Percentiles rank a stretch among this genome's conserved stretches.
These are phyloP conservation scores for Xylaria intraflava DNA, from an alignment of 495 filamentous ascomycete species.

Conservation along the genomic window DNA sequence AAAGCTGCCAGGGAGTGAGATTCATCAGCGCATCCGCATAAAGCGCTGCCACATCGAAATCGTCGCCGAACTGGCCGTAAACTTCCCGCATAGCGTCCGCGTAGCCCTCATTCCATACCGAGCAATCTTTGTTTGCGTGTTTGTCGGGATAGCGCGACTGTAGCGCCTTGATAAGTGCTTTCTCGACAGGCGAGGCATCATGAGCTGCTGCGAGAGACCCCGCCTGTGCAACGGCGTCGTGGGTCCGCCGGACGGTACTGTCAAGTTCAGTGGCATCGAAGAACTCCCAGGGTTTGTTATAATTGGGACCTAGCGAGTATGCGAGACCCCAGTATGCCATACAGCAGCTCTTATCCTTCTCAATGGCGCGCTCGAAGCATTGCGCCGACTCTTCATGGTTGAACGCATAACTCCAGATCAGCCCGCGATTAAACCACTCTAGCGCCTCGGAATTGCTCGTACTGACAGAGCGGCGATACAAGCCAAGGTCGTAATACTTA, in stretches of 20 bases:
- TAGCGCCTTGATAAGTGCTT: slow-evolving; percentile 52
- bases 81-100: slow-evolving; percentile 55
- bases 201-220: slow-evolving; percentile 14
- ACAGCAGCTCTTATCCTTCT: slow-evolving; percentile 45
- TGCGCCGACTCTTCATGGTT: slow-evolving; percentile 56
- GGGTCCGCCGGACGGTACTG: slow-evolving; percentile 38
- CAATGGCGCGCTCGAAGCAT: slow-evolving; percentile 55
- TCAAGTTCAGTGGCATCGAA: slow-evolving; percentile 56
- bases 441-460: slow-evolving; percentile 40
- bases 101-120: slow-evolving; percentile 50
- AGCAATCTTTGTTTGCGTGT: slow-evolving; percentile 34
- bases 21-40: slow-evolving; percentile 66
- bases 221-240: slow-evolving; percentile 39
- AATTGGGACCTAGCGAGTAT: slow-evolving; percentile 60
- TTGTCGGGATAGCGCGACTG: slow-evolving; percentile 48
- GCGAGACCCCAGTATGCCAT: slow-evolving; percentile 66
- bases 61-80: slow-evolving; percentile 45
- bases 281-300: slow-evolving; percentile 65
- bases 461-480: slow-evolving; percentile 40
- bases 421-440: slow-evolving; percentile 55
- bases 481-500: slow-evolving; percentile 53
- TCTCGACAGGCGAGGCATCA: slow-evolving; percentile 40
- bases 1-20: slow-evolving; percentile 60
- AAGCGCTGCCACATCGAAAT: slow-evolving; percentile 55
- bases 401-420: slow-evolving; percentile 60